Evolutionary conservation across 129 eudicot species (phyloP).

Genomic region (Mikania micrantha): DNA sequence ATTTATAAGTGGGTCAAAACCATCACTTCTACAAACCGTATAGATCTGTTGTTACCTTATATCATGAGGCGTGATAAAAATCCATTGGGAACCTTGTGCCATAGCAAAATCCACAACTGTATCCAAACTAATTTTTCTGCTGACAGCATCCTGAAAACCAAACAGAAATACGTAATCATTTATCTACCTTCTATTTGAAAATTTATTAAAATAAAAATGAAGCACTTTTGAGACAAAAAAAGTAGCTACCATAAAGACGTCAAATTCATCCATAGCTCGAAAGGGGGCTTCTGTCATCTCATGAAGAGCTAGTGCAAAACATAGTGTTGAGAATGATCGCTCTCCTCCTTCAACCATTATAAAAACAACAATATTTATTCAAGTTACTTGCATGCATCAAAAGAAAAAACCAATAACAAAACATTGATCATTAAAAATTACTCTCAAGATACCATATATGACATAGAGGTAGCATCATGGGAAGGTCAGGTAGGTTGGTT

Average conservation of each 20-base stretch:
- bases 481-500: background rate
- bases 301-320: slow-evolving; percentile 92
- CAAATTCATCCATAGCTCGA: slow-evolving; percentile 99
- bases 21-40: background rate
- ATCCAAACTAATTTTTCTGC: slow-evolving; percentile 91
- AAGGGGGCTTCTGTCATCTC: slow-evolving; percentile 98
- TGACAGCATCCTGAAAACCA: slow-evolving; percentile 85
- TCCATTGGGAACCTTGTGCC: slow-evolving; percentile 88
- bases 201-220: background rate
- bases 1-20: background rate
- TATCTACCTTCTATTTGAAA: background rate
- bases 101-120: slow-evolving; percentile 85
- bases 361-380: background rate
- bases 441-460: background rate
- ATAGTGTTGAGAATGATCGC: slow-evolving; percentile 87
- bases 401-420: background rate
- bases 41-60: slow-evolving; percentile 48
- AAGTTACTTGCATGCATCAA: background rate
- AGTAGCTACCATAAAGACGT: slow-evolving; percentile 83
- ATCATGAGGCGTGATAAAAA: slow-evolving; percentile 95
- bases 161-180: background rate
- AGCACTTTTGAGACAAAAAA: background rate
- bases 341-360: slow-evolving; percentile 67
- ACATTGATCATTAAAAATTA: background rate
- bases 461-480: background rate